Conservation (phyloP, 2,329 filamentous ascomycete genomes). For the Pseudopithomyces maydicus region DNA sequence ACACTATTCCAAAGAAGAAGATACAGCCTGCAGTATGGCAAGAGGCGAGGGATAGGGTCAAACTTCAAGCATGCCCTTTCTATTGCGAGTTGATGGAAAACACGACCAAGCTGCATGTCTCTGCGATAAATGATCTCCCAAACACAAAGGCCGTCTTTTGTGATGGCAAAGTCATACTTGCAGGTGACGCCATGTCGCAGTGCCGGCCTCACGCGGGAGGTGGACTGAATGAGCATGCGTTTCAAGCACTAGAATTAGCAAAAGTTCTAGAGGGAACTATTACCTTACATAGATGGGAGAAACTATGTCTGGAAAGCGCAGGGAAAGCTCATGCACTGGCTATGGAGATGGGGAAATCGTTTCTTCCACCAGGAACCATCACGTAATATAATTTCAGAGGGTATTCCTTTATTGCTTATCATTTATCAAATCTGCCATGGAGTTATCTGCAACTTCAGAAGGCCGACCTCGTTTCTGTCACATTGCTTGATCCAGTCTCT, state of each 20-base stretch:
- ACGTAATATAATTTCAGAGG: background rate
- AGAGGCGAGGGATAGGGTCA: constrained; percentile 25
- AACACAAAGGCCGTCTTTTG: constrained; percentile 35
- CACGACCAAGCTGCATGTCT: constrained; percentile 47
- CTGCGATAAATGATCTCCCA: constrained; percentile 48
- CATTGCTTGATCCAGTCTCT: background rate
- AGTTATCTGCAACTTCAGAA: background rate
- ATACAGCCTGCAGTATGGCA: constrained; percentile 44
- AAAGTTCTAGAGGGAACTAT: constrained; percentile 40
- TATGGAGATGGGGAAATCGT: background rate
- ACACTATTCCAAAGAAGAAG: constrained; percentile 46
- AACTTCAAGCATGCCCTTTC: constrained; percentile 30
- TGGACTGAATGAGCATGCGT: constrained; percentile 49
- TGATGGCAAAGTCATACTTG: constrained; percentile 45
- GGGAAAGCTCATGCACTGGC: background rate
- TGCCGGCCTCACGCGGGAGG: constrained; percentile 48
- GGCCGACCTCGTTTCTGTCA: background rate
- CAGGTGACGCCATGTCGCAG: constrained; percentile 49
- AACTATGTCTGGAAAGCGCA: background rate
- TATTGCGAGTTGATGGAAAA: constrained; percentile 45
- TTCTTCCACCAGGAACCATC: background rate
- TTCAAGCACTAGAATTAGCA: constrained; percentile 42
- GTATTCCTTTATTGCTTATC: too few relatives aligned
- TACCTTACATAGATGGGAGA: constrained; percentile 34
- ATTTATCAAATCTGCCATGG: background rate